These are phyloP conservation scores for Triadica sebifera DNA, from an alignment of 345 rosid genomes.

Conservation along the genomic window DNA sequence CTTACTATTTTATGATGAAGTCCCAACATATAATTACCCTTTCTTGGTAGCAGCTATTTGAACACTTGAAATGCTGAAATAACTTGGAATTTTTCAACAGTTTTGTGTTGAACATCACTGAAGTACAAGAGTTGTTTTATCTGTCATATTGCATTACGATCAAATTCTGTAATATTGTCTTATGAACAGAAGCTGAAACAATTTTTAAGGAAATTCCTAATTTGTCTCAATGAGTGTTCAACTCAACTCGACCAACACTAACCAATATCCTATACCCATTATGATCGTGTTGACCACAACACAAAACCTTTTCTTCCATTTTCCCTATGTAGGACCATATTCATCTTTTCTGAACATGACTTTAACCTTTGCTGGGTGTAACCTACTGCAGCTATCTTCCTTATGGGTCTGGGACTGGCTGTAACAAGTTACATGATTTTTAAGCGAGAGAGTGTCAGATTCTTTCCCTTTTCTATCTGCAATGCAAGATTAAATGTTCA, in stretches of 20 bases:
- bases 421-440: too few species aligned
- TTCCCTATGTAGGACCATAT: neutral
- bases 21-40: too few species aligned
- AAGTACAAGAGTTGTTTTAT: neutral
- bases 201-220: neutral
- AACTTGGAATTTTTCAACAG: neutral
- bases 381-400: neutral
- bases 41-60: too few species aligned
- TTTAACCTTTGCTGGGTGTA: neutral
- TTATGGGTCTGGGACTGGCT: too few species aligned
- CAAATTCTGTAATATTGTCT: neutral
- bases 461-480: neutral
- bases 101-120: neutral
- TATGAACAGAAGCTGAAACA: neutral
- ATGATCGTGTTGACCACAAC: too few species aligned
- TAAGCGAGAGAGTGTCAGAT: neutral
- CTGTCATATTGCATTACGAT: neutral
- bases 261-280: neutral
- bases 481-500: neutral
- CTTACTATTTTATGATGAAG: neutral
- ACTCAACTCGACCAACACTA: neutral
- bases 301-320: constrained; percentile 4
- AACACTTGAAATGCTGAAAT: too few species aligned
- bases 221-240: too few species aligned
- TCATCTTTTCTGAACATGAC: neutral